These are phyloP conservation scores for Oryza meyeriana DNA, from an alignment of 176 grass and related monocot species.

Conservation along the genomic window DNA sequence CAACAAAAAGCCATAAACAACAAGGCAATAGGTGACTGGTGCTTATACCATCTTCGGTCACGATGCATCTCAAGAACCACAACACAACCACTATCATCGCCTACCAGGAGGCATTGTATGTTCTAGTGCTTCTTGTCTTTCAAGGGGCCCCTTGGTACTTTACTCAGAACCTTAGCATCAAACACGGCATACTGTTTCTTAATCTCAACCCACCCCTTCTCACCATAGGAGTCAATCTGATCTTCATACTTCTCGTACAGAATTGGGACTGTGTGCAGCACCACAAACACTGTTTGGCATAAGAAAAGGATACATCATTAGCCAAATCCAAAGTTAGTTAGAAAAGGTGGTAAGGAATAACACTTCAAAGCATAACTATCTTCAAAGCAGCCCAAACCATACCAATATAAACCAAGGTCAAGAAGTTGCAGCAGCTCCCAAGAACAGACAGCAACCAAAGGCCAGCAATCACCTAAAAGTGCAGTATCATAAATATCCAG, in stretches of 20 bases:
- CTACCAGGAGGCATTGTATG: not conserved
- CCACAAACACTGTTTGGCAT: constrained; percentile 58
- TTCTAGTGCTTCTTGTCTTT: constrained; percentile 93
- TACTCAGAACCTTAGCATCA: constrained; percentile 83
- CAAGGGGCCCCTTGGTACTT: constrained; percentile 60
- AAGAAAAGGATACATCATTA: constrained; percentile 12
- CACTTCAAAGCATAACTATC: too few relatives aligned
- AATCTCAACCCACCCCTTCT: constrained; percentile 73
- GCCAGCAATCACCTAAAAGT: constrained; percentile 70
- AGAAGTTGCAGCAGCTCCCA: constrained; percentile 77
- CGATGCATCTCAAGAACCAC: constrained; percentile 16
- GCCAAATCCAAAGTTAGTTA: not conserved
- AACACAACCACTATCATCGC: constrained; percentile 30
- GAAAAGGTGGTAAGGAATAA: not conserved
- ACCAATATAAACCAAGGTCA: constrained; percentile 91
- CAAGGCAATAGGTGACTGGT: constrained; percentile 34
- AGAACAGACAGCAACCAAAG: constrained; percentile 85
- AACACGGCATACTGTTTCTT: constrained; percentile 76
- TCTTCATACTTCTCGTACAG: constrained; percentile 95
- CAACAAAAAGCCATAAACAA: constrained; percentile 27
- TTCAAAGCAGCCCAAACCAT: constrained; percentile 15
- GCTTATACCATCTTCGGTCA: constrained; percentile 10
- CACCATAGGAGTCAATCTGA: constrained; percentile 70
- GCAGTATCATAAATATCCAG: not conserved
- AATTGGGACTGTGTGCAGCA: constrained; percentile 81